phyloP scores from a whole-genome alignment of 352 stramenopile genomes.

The Phytophthora crassamura region DNA sequence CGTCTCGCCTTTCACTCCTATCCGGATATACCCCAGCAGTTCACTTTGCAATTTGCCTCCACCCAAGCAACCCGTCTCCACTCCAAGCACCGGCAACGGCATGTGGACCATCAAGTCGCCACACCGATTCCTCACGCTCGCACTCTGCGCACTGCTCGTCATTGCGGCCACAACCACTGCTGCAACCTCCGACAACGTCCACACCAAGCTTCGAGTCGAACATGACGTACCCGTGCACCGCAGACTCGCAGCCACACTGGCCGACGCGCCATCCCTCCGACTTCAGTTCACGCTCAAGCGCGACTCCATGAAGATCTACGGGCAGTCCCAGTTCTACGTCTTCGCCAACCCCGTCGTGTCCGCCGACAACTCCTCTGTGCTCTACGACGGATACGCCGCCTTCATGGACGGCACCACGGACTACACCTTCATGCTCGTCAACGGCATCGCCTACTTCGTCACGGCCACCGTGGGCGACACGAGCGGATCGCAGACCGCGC shows the following conservation, averaged over 20 bases:
- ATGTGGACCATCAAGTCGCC: not conserved
- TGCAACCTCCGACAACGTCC: not conserved
- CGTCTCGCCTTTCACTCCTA: no score
- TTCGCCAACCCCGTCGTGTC: conserved; percentile 34
- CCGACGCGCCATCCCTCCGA: conserved; percentile 24
- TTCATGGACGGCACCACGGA: conserved; percentile 18
- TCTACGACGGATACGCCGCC: conserved; percentile 26
- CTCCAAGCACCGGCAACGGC: not conserved
- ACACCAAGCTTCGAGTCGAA: no score
- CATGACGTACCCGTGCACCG: no score
- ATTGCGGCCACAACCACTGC: not conserved
- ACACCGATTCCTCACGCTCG: not conserved
- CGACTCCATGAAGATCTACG: conserved; percentile 33
- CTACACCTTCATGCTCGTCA: conserved; percentile 28
- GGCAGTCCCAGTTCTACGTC: conserved; percentile 33
- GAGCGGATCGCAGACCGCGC: conserved; percentile 1
- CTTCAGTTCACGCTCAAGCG: conserved; percentile 38
- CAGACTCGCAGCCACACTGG: conserved; percentile 15
- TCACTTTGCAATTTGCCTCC: conserved; percentile 12
- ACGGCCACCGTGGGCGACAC: conserved; percentile 13
- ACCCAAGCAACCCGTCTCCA: not conserved
- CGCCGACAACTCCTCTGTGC: conserved; percentile 16
- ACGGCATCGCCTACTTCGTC: conserved; percentile 30
- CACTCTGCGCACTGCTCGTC: not conserved
- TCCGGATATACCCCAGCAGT: no score